A percentile compares a stretch with the other conserved stretches of the same genome.
These are phyloP conservation scores for Wallemia hederae DNA, from an alignment of 1,284 basidiomycete genomes.

Conservation along the genomic window DNA sequence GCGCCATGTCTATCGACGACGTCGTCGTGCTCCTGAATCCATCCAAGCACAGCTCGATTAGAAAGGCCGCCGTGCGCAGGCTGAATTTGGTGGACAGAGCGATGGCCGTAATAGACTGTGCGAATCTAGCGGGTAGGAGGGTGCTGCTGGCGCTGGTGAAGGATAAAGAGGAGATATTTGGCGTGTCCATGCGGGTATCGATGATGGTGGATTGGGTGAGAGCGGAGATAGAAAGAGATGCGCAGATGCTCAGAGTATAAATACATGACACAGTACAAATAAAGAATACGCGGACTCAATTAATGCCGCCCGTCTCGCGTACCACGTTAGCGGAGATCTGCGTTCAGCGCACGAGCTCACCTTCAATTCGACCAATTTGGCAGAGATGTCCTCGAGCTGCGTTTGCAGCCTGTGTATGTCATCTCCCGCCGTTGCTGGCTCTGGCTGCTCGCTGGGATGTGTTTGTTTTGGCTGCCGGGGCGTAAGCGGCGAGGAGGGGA, in stretches of 20 bases:
- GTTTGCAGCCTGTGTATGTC: neutral
- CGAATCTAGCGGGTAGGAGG: conserved; percentile 16
- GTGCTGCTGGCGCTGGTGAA: conserved; percentile 6
- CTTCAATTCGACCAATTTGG: neutral
- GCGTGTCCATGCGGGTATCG: neutral
- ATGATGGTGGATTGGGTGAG: neutral
- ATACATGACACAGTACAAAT: too few species aligned
- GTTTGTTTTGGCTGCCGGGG: too few species aligned
- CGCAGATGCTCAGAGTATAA: neutral
- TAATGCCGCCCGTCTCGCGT: neutral
- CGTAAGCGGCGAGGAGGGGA: too few species aligned
- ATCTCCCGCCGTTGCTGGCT: neutral
- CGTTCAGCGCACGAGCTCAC: neutral
- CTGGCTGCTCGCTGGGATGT: too few species aligned
- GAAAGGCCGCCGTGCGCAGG: conserved; percentile 16
- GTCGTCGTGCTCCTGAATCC: conserved; percentile 9
- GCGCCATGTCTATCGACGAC: conserved; percentile 13
- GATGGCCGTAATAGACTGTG: conserved; percentile 17
- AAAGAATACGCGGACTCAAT: neutral
- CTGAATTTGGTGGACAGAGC: conserved; percentile 16
- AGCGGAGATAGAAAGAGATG: too few species aligned
- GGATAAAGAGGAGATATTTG: neutral
- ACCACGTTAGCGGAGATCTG: neutral
- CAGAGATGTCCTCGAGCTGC: neutral
- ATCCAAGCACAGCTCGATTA: conserved; percentile 19